A percentile compares a stretch with the other conserved stretches of the same genome.
These are phyloP conservation scores for Hirschioporus abietinus DNA, from an alignment of 768 basidiomycete species.

Conservation along the genomic window DNA sequence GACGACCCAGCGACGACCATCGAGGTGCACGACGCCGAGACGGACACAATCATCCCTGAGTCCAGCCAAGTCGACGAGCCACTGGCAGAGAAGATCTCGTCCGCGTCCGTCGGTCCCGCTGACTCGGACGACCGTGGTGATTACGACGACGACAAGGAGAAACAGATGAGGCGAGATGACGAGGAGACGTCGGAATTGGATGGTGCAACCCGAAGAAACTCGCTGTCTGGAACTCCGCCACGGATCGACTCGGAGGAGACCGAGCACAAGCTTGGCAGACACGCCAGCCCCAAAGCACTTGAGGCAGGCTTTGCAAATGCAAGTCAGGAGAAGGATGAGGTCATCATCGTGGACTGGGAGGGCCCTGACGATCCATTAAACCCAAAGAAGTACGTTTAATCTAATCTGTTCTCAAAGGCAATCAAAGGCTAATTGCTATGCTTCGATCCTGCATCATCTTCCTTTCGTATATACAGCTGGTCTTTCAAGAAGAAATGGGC, in stretches of 20 bases:
- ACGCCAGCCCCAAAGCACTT: not conserved
- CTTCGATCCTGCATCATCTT: too few species aligned
- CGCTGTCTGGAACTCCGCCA: not conserved
- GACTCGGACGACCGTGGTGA: not conserved
- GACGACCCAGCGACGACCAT: not conserved
- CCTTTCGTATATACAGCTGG: conserved; percentile 40
- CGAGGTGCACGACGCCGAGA: not conserved
- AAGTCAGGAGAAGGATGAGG: conserved; percentile 13
- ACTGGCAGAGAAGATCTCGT: not conserved
- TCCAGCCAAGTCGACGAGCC: not conserved
- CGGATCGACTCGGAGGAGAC: conserved; percentile 1
- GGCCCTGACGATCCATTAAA: conserved; percentile 31
- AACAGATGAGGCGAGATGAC: not conserved
- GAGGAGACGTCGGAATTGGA: not conserved
- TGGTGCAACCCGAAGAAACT: not conserved
- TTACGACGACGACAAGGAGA: not conserved
- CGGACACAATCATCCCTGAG: not conserved
- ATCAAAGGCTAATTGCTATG: too few species aligned
- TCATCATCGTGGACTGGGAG: conserved; percentile 28
- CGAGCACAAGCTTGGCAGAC: not conserved
- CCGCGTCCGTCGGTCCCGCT: not conserved
- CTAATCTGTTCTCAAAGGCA: too few species aligned
- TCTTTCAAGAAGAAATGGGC: conserved; percentile 54
- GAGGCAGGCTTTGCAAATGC: not conserved
- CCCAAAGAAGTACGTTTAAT: conserved; percentile 26